These are phyloP conservation scores for Verticillium klebahnii DNA, from an alignment of 2,329 filamentous ascomycete species.

Conservation along the genomic window DNA sequence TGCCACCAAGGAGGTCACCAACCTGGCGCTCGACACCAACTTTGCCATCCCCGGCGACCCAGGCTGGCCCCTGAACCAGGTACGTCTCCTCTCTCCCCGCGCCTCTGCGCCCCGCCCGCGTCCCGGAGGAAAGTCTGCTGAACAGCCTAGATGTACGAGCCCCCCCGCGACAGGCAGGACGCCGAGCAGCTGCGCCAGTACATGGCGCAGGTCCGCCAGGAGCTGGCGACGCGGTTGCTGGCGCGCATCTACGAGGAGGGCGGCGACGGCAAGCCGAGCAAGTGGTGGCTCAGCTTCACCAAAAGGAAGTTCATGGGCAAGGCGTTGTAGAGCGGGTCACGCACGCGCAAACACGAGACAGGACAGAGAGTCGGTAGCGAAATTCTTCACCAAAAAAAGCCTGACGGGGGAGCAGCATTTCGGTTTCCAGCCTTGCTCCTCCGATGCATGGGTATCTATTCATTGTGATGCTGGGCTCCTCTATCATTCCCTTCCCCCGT, in stretches of 20 bases:
- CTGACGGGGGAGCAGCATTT: neutral
- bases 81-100: slow-evolving; percentile 22
- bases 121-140: slow-evolving; percentile 2
- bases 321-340: slow-evolving; percentile 51
- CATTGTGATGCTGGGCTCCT: neutral
- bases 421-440: neutral
- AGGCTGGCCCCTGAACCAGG: slow-evolving; percentile 88
- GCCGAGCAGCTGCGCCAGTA: slow-evolving; percentile 87
- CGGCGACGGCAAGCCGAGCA: slow-evolving; percentile 62
- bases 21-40: slow-evolving; percentile 84
- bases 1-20: slow-evolving; percentile 73
- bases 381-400: neutral
- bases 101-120: neutral
- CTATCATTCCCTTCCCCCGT: neutral
- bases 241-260: slow-evolving; percentile 80
- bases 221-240: slow-evolving; percentile 77
- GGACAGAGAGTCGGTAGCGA: neutral
- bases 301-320: slow-evolving; percentile 99
- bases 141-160: slow-evolving; percentile 69
- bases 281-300: slow-evolving; percentile 98
- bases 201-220: slow-evolving; percentile 87
- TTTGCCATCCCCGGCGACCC: slow-evolving; percentile 95
- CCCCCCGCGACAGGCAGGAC: slow-evolving; percentile 80
- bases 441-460: neutral
- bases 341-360: neutral